phyloP scores from a whole-genome alignment of 1,284 basidiomycete genomes.

The Boletus sp. region DNA sequence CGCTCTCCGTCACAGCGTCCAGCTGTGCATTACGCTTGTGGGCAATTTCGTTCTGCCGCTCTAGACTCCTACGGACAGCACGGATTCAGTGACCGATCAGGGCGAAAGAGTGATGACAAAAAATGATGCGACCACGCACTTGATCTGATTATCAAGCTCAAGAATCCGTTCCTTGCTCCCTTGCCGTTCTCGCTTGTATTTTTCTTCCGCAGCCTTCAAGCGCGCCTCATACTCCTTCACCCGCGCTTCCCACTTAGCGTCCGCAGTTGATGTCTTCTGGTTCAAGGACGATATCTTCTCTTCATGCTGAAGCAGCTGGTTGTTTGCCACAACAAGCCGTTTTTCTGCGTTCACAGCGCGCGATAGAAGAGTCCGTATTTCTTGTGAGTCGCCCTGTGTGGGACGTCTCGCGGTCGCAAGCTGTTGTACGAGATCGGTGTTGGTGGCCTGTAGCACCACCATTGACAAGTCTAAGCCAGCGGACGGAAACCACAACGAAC shows the following conservation, averaged over 20 bases:
- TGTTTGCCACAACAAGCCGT: constrained; percentile 73
- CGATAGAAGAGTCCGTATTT: constrained; percentile 66
- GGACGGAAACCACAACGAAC: constrained; percentile 35
- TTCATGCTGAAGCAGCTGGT: constrained; percentile 79
- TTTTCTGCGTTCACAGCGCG: constrained; percentile 81
- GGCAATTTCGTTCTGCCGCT: constrained; percentile 67
- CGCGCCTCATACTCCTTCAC: constrained; percentile 88
- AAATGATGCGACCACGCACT: constrained; percentile 38
- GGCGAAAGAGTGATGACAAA: not conserved
- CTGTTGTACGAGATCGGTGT: constrained; percentile 74
- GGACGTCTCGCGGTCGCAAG: constrained; percentile 65
- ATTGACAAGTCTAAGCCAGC: not conserved
- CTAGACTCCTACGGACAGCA: constrained; percentile 48
- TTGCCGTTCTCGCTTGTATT: constrained; percentile 91
- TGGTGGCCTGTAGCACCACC: constrained; percentile 51
- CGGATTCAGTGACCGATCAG: constrained; percentile 5
- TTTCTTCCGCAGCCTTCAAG: constrained; percentile 85
- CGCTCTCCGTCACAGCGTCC: constrained; percentile 57
- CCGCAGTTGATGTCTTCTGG: constrained; percentile 64
- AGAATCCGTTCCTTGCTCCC: constrained; percentile 83
- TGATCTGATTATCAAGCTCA: constrained; percentile 68
- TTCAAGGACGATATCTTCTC: constrained; percentile 75
- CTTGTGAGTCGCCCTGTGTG: constrained; percentile 63
- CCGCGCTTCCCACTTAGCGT: constrained; percentile 87
- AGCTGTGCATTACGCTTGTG: constrained; percentile 65